Percentiles rank a stretch among this genome's conserved stretches.
Evolutionary conservation across 1,139 yeast species (phyloP).

Genomic region (Nakaseomyces nivariensis): DNA sequence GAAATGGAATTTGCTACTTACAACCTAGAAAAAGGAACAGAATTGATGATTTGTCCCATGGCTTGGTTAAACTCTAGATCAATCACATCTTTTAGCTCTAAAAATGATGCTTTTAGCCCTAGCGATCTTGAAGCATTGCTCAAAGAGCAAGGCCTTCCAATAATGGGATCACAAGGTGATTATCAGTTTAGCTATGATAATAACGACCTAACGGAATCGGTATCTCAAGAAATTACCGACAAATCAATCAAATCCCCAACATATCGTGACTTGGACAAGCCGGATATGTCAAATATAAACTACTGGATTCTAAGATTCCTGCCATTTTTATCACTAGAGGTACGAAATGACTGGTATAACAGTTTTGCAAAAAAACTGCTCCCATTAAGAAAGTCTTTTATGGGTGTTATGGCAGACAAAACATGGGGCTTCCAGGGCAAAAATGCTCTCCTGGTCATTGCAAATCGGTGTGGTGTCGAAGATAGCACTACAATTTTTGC

Average conservation of each 20-base stretch:
- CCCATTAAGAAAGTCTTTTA: conserved; percentile 26
- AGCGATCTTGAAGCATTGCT: conserved; percentile 2
- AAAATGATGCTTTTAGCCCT: not conserved
- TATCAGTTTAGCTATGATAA: conserved; percentile 17
- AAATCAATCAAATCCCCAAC: conserved; percentile 1
- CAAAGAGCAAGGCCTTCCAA: conserved; percentile 13
- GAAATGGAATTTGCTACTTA: conserved; percentile 59
- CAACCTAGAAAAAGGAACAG: conserved; percentile 40
- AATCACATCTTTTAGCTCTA: conserved; percentile 11
- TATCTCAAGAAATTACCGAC: conserved; percentile 10
- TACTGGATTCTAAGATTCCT: conserved; percentile 70
- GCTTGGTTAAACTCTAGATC: conserved; percentile 70
- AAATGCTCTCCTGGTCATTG: conserved; percentile 18
- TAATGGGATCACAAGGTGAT: conserved; percentile 19
- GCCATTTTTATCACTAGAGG: conserved; percentile 41
- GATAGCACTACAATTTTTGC: conserved; percentile 43
- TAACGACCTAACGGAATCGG: not conserved
- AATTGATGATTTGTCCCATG: conserved; percentile 67
- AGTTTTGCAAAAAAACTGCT: conserved; percentile 3
- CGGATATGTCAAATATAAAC: conserved; percentile 35
- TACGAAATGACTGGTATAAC: conserved; percentile 16
- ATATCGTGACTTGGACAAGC: conserved; percentile 23
- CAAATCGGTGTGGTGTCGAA: conserved; percentile 69
- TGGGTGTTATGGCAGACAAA: conserved; percentile 31
- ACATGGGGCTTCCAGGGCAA: conserved; percentile 21